Percentiles rank a stretch among this genome's conserved stretches.
These are phyloP conservation scores for Coemansia asiatica DNA, from an alignment of 192 early-diverging fungal genomes.

Conservation along the genomic window DNA sequence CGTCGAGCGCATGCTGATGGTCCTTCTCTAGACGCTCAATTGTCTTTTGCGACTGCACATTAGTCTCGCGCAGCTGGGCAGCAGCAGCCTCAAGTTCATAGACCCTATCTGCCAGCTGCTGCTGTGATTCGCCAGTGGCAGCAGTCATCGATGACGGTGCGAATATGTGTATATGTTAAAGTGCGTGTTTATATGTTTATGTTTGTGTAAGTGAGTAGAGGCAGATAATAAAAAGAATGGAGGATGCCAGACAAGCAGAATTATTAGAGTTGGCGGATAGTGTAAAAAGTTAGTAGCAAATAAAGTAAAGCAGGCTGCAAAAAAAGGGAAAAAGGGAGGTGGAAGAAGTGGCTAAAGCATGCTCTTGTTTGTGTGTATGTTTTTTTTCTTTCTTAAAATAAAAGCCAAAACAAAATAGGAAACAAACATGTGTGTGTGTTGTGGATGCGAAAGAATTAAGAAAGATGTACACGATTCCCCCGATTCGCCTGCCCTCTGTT, in stretches of 20 bases:
- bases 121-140: neutral
- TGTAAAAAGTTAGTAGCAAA: neutral
- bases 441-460: neutral
- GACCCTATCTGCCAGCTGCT: slow-evolving; percentile 21
- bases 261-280: neutral
- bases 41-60: slow-evolving; percentile 15
- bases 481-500: neutral
- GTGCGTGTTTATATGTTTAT: neutral
- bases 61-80: slow-evolving; percentile 41
- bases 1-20: slow-evolving; percentile 33
- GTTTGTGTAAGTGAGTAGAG: neutral
- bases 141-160: slow-evolving; percentile 5
- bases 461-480: neutral
- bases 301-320: neutral
- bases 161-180: neutral
- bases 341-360: neutral
- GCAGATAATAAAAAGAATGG: neutral
- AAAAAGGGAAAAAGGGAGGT: neutral
- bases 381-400: neutral
- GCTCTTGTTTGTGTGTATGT: neutral
- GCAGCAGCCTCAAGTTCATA: slow-evolving; percentile 46
- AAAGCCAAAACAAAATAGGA: neutral
- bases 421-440: neutral
- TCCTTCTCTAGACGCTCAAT: slow-evolving; percentile 34
- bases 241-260: neutral